Evolutionary conservation across 192 early-diverging fungal species (phyloP), one percentile per base, ranked within the genome.

Genomic region (Mortierella claussenii): DNA sequence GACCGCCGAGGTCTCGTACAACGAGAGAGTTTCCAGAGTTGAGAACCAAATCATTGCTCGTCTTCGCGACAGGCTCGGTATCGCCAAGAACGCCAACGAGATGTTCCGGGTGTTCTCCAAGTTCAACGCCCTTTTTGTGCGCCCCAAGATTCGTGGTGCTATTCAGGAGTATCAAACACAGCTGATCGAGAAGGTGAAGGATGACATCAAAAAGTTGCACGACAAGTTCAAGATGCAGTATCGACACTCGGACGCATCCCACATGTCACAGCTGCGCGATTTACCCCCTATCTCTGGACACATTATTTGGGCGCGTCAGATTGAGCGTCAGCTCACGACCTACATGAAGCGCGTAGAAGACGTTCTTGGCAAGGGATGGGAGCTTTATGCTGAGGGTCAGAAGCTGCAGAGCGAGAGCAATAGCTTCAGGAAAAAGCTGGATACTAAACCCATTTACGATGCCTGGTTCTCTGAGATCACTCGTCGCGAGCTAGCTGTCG

Each of bases 91-190:
- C 73, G 98, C 98, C 4, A 95, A 93, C 50, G 98, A 99, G 73
- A 99, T 99, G 97, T 99, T 99, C 84, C 89, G 97, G 17, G 96
- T 98, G 23, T 99, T 99, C 75, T 96, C 95, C 42, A 99, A 99
- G 75, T 99, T 99, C 89, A 99, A 99, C 74, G 97, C 97, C 3
- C 88, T 99, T 42, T 99, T 99, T 82, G 94, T 99, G 34, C 86
- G 97, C 51, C 97, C 96, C 65, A 99, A 98, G 90, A 99, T 99
- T 84, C 93, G 98, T 73, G 96, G 96, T 18, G 98, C 98, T 18
- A 97, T 99, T 66, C 96, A 97, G 79, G 98, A 99, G 81, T 99
- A 99, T 74, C 98, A 99, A 83, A 92, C 93, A 18, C 97, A 98
- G 79, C 86, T 99, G 60, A 97, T 99, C 65, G 96, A 96, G 56